Base-by-base conservation (phyloP, 495 filamentous ascomycete genomes). In the Neurospora tetraspora region DNA sequence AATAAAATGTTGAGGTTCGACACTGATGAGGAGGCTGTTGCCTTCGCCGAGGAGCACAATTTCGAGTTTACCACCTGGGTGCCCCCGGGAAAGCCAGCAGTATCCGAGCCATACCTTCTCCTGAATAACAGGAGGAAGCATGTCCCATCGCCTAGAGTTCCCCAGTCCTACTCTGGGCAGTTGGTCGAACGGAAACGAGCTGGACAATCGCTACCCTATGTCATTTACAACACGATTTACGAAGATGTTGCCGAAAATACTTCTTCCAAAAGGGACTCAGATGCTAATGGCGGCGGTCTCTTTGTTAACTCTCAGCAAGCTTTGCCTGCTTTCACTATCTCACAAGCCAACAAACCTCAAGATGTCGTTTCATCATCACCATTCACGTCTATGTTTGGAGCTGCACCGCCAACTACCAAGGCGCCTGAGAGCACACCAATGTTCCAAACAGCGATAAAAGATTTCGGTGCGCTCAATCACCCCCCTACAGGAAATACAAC, bases 1-100 rank as follows among this genome's bases (percentile, higher is more conserved):
- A 90, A 90, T 70, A 80, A 83, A 23, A 84, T 89, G 9, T 82
- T 98, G 40, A 87, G 87, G 59, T 94, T 97, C 70, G 94, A 97
- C 78, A 85, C 90, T 8, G 84, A 89, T 42, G 86, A 91, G 12
- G 88, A 97, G 74, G 91, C 91, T 2, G 80, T 88, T 4, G 82
- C 88, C 3, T 97, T 94, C 76, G 90, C 87, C 65, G 83, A 92
- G 80, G 84, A 88, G 10, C 90, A 94, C 75, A 89, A 88, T 23
- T 85, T 97, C 43, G 78, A 84, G 34, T 86, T 97, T 42, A 74
- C 79, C 78, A 83, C 16, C 79, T 77, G 77, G 65, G 75, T 75
- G 6, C 77, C 78, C 3, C 74, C 79, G 11, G 75, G 76, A 1
- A 77, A 75, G 68, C n/a, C 68, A 7, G 42, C 87, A 18, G 87